These are phyloP conservation scores for Neofusicoccum cordaticola DNA, from an alignment of 2,329 filamentous ascomycete species.

Conservation along the genomic window DNA sequence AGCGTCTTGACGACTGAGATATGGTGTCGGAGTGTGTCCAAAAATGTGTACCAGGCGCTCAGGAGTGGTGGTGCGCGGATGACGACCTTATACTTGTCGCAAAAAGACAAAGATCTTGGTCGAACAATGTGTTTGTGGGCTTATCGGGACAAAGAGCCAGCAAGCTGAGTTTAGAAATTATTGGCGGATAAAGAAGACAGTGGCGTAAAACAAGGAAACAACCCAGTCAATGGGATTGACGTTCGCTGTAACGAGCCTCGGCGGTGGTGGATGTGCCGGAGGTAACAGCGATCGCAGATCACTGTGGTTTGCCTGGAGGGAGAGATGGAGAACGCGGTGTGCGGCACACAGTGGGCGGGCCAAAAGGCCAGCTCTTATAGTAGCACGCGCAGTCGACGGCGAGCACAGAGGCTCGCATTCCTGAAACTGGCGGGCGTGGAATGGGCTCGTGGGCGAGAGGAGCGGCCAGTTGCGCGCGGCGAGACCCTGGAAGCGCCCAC, in stretches of 20 bases:
- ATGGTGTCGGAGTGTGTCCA: neutral
- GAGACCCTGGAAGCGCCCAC: constrained; percentile 7
- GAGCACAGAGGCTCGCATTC: constrained; percentile 2
- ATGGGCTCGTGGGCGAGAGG: neutral
- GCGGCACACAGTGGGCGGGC: neutral
- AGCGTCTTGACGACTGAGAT: neutral
- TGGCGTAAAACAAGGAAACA: constrained; percentile 12
- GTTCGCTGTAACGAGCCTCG: neutral
- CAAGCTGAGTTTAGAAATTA: constrained; percentile 13
- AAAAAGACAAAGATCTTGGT: neutral
- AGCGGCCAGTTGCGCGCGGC: neutral
- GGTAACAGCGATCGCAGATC: constrained; percentile 1
- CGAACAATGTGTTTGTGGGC: neutral
- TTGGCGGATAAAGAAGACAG: constrained; percentile 4
- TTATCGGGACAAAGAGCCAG: neutral
- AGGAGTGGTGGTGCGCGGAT: neutral
- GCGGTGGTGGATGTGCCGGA: neutral
- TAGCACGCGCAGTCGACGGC: neutral
- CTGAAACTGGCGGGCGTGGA: constrained; percentile 7
- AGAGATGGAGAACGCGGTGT: neutral
- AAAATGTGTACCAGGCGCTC: neutral
- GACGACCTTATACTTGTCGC: neutral
- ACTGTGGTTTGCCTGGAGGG: neutral
- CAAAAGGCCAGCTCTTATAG: constrained; percentile 12
- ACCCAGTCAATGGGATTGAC: constrained; percentile 13